phyloP scores from a whole-genome alignment of 345 rosid species.

The rapeseed (Brassica napus) region Da-Ae NC_063437.1:20189001-20189500 shows the following conservation, averaged over 20 bases:
- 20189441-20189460: conserved; percentile 61
- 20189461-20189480: conserved; percentile 4
- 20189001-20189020: conserved; percentile 98
- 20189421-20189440: conserved; percentile 93
- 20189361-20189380: conserved; percentile 94
- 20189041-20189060: conserved; percentile 99
- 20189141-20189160: conserved; percentile 6
- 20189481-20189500: conserved; percentile 22
- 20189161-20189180: conserved; percentile 20
- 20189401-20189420: conserved; percentile 94
- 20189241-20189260: background rate
- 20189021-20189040: conserved; percentile 96
- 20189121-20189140: background rate
- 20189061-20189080: conserved; percentile 31
- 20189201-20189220: conserved; percentile 1
- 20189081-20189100: conserved; percentile 26
- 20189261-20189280: background rate
- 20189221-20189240: conserved; percentile 4
- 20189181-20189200: conserved; percentile 4
- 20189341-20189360: conserved; percentile 99
- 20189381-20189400: conserved; percentile 93
- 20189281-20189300: conserved; percentile 11
- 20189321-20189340: conserved; percentile 83
- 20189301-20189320: conserved; percentile 6
- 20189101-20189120: background rate